These are phyloP conservation scores for Euphorbia tirucalli DNA, from an alignment of 345 rosid species.

Conservation along the genomic window DNA sequence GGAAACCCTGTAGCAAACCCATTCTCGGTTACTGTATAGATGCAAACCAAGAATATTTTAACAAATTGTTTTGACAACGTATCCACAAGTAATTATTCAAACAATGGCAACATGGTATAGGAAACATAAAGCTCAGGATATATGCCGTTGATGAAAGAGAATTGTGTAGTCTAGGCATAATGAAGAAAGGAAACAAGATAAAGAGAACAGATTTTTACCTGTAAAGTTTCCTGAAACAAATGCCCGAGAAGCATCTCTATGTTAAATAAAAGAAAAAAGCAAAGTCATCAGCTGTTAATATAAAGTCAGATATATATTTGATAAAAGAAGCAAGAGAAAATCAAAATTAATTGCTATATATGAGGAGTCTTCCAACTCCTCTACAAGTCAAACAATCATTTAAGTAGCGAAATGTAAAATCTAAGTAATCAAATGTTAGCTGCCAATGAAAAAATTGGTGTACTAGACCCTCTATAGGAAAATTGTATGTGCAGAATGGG, in stretches of 20 bases:
- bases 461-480: not conserved
- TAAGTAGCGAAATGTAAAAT: not conserved
- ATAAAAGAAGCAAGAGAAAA: not conserved
- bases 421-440: not conserved
- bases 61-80: not conserved
- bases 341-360: not conserved
- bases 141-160: not conserved
- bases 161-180: not conserved
- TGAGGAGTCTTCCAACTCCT: not conserved
- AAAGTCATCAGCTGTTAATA: slow-evolving; percentile 24
- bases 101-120: not conserved
- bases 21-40: not conserved
- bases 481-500: not conserved
- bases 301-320: slow-evolving; percentile 1
- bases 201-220: slow-evolving; percentile 43
- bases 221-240: slow-evolving; percentile 96
- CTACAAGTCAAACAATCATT: not conserved
- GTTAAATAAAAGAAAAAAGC: slow-evolving; percentile 23
- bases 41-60: not conserved
- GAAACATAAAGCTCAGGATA: not conserved
- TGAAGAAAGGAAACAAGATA: not conserved
- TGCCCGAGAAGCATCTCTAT: slow-evolving; percentile 92
- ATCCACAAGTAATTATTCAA: not conserved
- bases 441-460: not conserved
- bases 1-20: not conserved